Conservation (phyloP, 208 protist species). For the Leishmania tropica region DNA sequence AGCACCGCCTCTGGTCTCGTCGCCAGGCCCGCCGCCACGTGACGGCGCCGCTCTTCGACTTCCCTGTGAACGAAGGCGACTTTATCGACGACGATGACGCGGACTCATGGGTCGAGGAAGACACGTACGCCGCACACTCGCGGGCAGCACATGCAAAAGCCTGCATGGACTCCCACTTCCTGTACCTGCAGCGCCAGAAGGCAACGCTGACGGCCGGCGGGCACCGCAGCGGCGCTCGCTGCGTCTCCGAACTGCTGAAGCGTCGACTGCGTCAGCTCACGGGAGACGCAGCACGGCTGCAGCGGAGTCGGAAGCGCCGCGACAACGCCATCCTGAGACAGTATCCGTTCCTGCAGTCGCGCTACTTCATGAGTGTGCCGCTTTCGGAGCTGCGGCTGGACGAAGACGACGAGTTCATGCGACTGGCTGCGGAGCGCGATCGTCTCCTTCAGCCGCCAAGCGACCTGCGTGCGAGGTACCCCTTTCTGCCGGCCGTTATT, state of each 20-base stretch:
- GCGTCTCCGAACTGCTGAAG: conserved; percentile 43
- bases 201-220: conserved; percentile 20
- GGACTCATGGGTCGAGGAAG: conserved; percentile 17
- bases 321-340: conserved; percentile 35
- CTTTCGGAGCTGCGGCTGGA: conserved; percentile 38
- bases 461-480: conserved; percentile 54
- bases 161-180: conserved; percentile 49
- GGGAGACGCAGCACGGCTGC: conserved; percentile 29
- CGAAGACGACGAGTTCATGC: conserved; percentile 44
- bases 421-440: conserved; percentile 37
- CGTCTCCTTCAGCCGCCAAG: conserved; percentile 43
- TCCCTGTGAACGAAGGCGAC: conserved; percentile 30
- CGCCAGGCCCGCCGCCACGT: conserved; percentile 47
- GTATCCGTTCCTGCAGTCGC: conserved; percentile 52
- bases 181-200: conserved; percentile 52
- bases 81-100: conserved; percentile 8
- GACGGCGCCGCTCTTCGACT: conserved; percentile 21
- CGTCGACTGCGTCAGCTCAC: conserved; percentile 46
- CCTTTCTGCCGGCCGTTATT: conserved; percentile 52
- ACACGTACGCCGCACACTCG: conserved; percentile 25
- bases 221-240: conserved; percentile 26
- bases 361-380: conserved; percentile 13
- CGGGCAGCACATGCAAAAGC: conserved; percentile 18
- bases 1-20: conserved; percentile 45
- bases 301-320: conserved; percentile 25